phyloP scores from a whole-genome alignment of 805 yeast genomes.

The Cyberlindnera xishuangbannaensis region DNA sequence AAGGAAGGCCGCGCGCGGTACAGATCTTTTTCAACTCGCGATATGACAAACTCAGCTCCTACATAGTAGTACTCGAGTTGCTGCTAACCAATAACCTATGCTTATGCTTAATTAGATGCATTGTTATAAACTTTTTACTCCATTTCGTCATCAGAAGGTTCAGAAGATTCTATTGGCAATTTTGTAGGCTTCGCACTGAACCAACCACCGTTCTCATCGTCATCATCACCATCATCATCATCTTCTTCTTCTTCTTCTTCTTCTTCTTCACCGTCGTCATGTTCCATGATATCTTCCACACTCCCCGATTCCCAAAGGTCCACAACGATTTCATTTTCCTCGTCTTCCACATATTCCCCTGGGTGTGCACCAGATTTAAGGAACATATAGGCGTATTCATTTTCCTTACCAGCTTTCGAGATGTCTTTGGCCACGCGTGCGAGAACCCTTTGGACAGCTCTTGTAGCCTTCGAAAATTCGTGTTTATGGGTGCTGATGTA shows the following conservation, averaged over 20 bases:
- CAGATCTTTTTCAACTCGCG: too few relatives aligned
- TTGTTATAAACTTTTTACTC: slow-evolving; percentile 5
- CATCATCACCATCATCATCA: slow-evolving; percentile 15
- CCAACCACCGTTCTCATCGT: slow-evolving; percentile 25
- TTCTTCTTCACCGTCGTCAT: slow-evolving; percentile 9
- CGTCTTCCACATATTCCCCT: slow-evolving; percentile 6
- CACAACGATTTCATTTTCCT: slow-evolving; percentile 9
- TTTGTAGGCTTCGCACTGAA: slow-evolving; percentile 18
- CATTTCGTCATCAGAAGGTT: slow-evolving; percentile 4
- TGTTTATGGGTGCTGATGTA: slow-evolving; percentile 59
- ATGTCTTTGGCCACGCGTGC: slow-evolving; percentile 71
- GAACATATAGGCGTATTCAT: slow-evolving; percentile 50
- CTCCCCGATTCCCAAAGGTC: slow-evolving; percentile 15
- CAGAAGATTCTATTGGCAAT: slow-evolving; percentile 6
- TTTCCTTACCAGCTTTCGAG: slow-evolving; percentile 46
- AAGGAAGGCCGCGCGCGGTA: too few relatives aligned
- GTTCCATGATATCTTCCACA: slow-evolving; percentile 6
- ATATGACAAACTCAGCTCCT: too few relatives aligned
- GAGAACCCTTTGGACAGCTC: slow-evolving; percentile 70
- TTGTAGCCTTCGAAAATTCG: slow-evolving; percentile 55
- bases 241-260: slow-evolving; percentile 12
- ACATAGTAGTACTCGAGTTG: too few relatives aligned
- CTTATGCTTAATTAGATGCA: neutral
- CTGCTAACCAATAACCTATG: too few relatives aligned
- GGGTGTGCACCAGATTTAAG: slow-evolving; percentile 29